A percentile compares a stretch with the other conserved stretches of the same genome.
Evolutionary conservation across 2,329 filamentous ascomycete genomes (phyloP).

Genomic region (Byssothecium circinans): DNA sequence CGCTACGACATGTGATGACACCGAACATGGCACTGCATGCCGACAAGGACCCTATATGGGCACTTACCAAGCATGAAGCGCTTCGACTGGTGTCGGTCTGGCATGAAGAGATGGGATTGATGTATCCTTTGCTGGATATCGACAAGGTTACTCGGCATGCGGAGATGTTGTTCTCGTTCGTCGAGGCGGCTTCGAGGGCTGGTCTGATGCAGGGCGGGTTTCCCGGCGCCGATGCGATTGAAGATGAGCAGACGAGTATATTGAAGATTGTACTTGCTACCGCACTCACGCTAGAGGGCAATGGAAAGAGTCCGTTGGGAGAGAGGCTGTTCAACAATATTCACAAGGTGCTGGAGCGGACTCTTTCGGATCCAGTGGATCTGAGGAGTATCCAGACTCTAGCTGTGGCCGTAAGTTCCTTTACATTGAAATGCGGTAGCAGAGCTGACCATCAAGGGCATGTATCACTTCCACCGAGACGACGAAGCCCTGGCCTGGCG

Average conservation of each 20-base stretch:
- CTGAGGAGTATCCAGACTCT: slow-evolving; percentile 63
- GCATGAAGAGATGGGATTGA: slow-evolving; percentile 86
- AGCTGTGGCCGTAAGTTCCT: slow-evolving; percentile 54
- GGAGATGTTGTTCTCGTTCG: slow-evolving; percentile 69
- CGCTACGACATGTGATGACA: slow-evolving; percentile 20
- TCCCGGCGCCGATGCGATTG: slow-evolving; percentile 61
- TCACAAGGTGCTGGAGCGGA: slow-evolving; percentile 68
- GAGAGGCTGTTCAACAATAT: slow-evolving; percentile 75
- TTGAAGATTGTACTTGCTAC: slow-evolving; percentile 84
- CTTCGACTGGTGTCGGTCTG: slow-evolving; percentile 76
- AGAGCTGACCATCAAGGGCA: slow-evolving; percentile 52
- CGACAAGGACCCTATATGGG: slow-evolving; percentile 76
- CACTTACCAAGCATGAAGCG: slow-evolving; percentile 76
- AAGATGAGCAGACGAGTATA: slow-evolving; percentile 67
- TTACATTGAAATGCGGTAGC: neutral
- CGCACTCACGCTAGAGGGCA: slow-evolving; percentile 74
- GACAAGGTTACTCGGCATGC: slow-evolving; percentile 71
- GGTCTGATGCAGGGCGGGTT: slow-evolving; percentile 59
- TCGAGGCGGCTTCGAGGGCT: slow-evolving; percentile 65
- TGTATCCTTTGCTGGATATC: slow-evolving; percentile 86
- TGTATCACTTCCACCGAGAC: slow-evolving; percentile 82
- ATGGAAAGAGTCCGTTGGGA: slow-evolving; percentile 76
- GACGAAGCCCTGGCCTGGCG: slow-evolving; percentile 87
- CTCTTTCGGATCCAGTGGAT: slow-evolving; percentile 59
- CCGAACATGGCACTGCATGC: slow-evolving; percentile 41